phyloP scores from a whole-genome alignment of 768 basidiomycete species.

The Amanita muscaria region DNA sequence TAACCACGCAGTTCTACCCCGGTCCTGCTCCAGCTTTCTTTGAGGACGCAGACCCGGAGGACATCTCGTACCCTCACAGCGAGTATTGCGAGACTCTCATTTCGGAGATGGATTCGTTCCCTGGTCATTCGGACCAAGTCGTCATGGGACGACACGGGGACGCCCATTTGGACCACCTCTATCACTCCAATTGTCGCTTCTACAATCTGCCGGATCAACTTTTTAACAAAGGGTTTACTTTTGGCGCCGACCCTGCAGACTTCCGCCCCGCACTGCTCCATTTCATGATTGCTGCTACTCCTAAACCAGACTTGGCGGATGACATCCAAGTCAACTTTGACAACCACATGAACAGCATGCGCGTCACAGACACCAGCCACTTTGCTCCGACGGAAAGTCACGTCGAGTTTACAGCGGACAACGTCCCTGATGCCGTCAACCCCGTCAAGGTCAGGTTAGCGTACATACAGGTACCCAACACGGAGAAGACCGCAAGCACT shows the following conservation, averaged over 20 bases:
- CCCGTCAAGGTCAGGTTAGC: conserved; percentile 76
- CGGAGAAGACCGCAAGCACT: conserved; percentile 43
- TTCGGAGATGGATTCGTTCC: conserved; percentile 26
- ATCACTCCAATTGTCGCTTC: conserved; percentile 50
- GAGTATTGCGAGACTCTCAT: conserved; percentile 43
- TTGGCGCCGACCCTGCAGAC: conserved; percentile 26
- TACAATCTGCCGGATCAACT: conserved; percentile 32
- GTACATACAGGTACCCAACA: conserved; percentile 73
- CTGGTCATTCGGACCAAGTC: conserved; percentile 26
- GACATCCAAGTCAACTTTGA: conserved; percentile 45
- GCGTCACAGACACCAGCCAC: conserved; percentile 30
- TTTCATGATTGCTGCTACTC: conserved; percentile 75
- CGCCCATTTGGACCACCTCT: conserved; percentile 35
- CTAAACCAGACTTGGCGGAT: conserved; percentile 33
- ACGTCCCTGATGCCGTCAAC: conserved; percentile 69
- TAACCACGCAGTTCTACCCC: conserved; percentile 56
- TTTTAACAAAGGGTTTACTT: conserved; percentile 12
- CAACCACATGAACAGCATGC: conserved; percentile 43
- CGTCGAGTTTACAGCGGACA: conserved; percentile 35
- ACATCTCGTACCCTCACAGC: conserved; percentile 38
- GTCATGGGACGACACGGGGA: conserved; percentile 19
- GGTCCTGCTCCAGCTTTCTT: conserved; percentile 41
- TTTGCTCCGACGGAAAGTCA: conserved; percentile 36
- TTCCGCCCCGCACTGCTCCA: conserved; percentile 55
- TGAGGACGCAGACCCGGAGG: conserved; percentile 21